Percentiles rank a stretch among this genome's conserved stretches.
These are phyloP conservation scores for Melaleuca quinquenervia DNA, from an alignment of 345 rosid species.

Conservation along the genomic window DNA sequence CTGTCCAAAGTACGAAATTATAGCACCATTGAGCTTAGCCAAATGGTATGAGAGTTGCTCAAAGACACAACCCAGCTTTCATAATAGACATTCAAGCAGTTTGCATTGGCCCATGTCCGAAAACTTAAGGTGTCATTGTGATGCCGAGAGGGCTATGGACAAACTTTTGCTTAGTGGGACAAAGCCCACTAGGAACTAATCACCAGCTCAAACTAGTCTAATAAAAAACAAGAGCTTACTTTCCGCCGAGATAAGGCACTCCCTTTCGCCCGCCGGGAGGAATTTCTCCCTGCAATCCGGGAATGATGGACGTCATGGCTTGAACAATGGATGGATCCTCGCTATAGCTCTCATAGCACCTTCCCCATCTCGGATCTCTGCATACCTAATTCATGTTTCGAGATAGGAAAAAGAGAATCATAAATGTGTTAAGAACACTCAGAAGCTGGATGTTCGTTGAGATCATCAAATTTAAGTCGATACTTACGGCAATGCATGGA, in stretches of 20 bases:
- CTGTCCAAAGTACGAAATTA: constrained; percentile 5
- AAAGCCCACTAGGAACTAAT: background rate
- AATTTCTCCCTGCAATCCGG: constrained; percentile 65
- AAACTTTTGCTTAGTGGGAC: background rate
- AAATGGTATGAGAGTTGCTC: background rate
- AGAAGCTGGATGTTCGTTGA: background rate
- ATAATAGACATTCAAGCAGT: background rate
- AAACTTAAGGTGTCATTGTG: background rate
- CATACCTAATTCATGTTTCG: constrained; percentile 32
- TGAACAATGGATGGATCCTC: constrained; percentile 52
- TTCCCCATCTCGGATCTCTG: constrained; percentile 70
- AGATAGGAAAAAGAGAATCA: background rate
- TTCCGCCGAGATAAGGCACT: constrained; percentile 49
- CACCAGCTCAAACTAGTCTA: background rate
- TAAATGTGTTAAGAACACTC: background rate
- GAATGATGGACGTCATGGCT: constrained; percentile 49
- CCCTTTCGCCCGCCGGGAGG: constrained; percentile 27
- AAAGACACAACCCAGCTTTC: background rate
- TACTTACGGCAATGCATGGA: constrained; percentile 71
- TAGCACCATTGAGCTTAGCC: too few relatives aligned
- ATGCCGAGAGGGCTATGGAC: background rate
- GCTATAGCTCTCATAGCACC: constrained; percentile 69
- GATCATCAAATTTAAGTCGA: background rate
- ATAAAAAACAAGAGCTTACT: constrained; percentile 18
- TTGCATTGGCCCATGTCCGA: background rate